Percentiles rank a stretch among this genome's conserved stretches.
Conservation (phyloP, 75 land plant genomes). For the Azolla pinnata region DNA sequence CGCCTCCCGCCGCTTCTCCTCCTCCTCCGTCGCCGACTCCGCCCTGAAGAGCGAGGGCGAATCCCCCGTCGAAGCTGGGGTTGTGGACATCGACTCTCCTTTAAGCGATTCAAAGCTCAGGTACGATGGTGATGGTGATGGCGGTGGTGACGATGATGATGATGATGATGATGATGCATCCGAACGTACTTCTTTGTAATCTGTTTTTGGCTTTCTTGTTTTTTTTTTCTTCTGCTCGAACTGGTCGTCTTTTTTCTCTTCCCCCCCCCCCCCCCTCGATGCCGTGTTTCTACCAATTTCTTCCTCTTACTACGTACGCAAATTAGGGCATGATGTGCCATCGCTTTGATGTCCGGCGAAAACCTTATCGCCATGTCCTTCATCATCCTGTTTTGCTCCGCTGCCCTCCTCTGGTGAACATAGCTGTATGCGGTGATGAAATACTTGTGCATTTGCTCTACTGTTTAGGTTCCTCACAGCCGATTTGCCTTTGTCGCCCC, state of each 20-base stretch:
- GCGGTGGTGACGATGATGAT: no score
- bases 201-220: background rate
- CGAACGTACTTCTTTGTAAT: background rate
- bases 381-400: background rate
- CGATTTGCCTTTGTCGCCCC: no score
- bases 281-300: background rate
- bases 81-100: background rate
- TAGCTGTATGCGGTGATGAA: no score
- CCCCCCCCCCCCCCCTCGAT: no score
- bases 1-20: background rate
- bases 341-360: background rate
- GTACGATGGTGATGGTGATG: no score
- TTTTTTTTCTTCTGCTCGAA: background rate
- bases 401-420: no score
- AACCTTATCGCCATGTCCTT: background rate
- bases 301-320: background rate
- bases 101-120: background rate
- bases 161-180: background rate
- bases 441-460: no score
- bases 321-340: background rate
- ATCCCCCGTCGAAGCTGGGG: no score
- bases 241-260: no score
- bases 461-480: no score
- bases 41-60: background rate
- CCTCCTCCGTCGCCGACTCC: background rate